Conservation (phyloP, 2,329 filamentous ascomycete species). For the Decorospora gaudefroyi region DNA sequence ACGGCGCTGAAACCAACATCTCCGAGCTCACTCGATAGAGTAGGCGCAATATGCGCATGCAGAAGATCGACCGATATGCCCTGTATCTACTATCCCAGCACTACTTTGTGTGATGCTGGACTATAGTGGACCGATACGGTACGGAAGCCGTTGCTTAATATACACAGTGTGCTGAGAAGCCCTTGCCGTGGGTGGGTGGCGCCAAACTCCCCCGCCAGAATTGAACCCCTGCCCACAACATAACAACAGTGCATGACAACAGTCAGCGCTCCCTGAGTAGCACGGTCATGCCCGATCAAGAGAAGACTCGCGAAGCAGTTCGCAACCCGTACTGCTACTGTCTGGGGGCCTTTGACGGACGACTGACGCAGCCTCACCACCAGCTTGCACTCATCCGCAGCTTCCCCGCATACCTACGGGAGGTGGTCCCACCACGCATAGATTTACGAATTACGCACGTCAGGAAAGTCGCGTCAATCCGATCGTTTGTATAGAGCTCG, state of each 20-base stretch:
- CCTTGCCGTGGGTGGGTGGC: too few species aligned
- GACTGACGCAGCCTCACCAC: slow-evolving; percentile 1
- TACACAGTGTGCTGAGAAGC: slow-evolving; percentile 13
- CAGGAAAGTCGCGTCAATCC: slow-evolving; percentile 9
- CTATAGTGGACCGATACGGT: too few species aligned
- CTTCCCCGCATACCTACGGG: slow-evolving; percentile 32
- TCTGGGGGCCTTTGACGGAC: slow-evolving; percentile 26
- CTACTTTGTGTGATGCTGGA: slow-evolving; percentile 7
- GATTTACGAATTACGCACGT: background rate
- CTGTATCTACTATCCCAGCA: too few species aligned
- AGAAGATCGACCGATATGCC: too few species aligned
- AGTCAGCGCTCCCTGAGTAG: slow-evolving; percentile 13
- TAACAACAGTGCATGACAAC: slow-evolving; percentile 30
- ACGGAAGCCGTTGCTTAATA: background rate
- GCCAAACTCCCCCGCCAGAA: slow-evolving; percentile 21
- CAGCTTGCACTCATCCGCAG: slow-evolving; percentile 14
- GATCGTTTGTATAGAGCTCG: slow-evolving; percentile 1
- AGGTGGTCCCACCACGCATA: slow-evolving; percentile 12
- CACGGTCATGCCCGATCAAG: slow-evolving; percentile 20
- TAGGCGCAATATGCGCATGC: too few species aligned
- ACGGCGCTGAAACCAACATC: too few species aligned
- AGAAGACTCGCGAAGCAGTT: slow-evolving; percentile 18
- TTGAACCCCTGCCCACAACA: slow-evolving; percentile 18
- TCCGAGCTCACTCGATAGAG: too few species aligned
- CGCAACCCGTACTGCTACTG: slow-evolving; percentile 12